Evolutionary conservation across 345 rosid genomes (phyloP).

Genomic region (Citrus hindsii): DNA sequence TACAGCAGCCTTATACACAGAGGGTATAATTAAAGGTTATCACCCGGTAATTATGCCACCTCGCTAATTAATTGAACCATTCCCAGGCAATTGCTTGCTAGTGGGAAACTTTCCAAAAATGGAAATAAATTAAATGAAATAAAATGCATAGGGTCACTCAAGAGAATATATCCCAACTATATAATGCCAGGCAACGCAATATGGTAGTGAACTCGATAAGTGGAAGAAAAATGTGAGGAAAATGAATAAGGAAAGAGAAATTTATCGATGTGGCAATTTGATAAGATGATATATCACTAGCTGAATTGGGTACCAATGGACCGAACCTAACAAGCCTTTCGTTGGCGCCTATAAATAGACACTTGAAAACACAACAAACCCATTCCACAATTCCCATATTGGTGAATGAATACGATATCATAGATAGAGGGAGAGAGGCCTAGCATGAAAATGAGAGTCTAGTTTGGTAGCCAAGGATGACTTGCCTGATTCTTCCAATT

Average conservation of each 20-base stretch:
- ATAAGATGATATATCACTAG: too few species aligned
- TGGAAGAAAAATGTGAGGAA: too few species aligned
- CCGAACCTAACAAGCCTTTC: not conserved
- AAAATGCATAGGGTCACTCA: not conserved
- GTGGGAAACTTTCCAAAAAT: not conserved
- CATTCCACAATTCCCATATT: not conserved
- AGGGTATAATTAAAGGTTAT: too few species aligned
- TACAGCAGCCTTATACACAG: too few species aligned
- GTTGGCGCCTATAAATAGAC: not conserved
- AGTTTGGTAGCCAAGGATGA: conserved; percentile 37
- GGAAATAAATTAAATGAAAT: not conserved
- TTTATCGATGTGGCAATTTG: not conserved
- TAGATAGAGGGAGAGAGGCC: conserved; percentile 24
- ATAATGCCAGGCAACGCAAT: too few species aligned
- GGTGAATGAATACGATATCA: not conserved
- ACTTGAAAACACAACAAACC: not conserved
- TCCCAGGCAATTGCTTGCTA: too few species aligned
- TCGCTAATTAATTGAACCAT: too few species aligned
- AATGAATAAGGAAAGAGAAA: not conserved
- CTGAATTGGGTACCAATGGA: too few species aligned
- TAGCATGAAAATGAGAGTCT: conserved; percentile 36
- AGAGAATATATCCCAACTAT: not conserved
- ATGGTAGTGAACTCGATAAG: not conserved
- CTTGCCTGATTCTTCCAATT: conserved; percentile 24
- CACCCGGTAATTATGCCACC: too few species aligned